A percentile compares a stretch with the other conserved stretches of the same genome.
phyloP scores from a whole-genome alignment of 2,329 filamentous ascomycete species.

The Aureobasidium pullulans region DNA sequence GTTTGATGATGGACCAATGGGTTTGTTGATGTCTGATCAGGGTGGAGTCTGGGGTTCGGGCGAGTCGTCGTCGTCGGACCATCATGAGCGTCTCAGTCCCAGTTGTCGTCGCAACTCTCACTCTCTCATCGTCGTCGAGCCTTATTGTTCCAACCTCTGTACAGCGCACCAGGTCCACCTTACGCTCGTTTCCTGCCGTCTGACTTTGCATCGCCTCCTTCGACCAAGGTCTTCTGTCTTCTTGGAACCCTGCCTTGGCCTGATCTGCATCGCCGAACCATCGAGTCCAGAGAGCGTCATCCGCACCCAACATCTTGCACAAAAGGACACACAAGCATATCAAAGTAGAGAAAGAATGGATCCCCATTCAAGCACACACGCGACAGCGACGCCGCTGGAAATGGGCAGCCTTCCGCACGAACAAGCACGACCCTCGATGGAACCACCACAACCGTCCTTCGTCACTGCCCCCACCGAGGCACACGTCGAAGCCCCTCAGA shows the following conservation, averaged over 20 bases:
- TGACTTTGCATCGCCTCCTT: not conserved
- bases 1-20: not conserved
- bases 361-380: not conserved
- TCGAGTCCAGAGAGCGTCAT: not conserved
- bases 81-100: not conserved
- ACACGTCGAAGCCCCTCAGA: not conserved
- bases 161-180: not conserved
- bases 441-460: not conserved
- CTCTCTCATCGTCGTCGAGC: not conserved
- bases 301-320: not conserved
- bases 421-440: not conserved
- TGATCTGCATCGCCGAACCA: not conserved
- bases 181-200: conserved; percentile 1
- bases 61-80: not conserved
- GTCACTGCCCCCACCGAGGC: not conserved
- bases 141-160: not conserved
- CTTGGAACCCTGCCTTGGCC: not conserved
- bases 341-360: not conserved
- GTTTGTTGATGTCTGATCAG: not conserved
- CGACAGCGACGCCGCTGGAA: not conserved
- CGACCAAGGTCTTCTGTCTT: not conserved
- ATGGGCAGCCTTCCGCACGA: not conserved
- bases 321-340: not conserved
- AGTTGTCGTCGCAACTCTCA: not conserved
- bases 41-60: conserved; percentile 2